Evolutionary conservation across 257 asterid genomes (phyloP), one percentile per base, ranked within the genome.

Genomic region (Misopates orontium): DNA sequence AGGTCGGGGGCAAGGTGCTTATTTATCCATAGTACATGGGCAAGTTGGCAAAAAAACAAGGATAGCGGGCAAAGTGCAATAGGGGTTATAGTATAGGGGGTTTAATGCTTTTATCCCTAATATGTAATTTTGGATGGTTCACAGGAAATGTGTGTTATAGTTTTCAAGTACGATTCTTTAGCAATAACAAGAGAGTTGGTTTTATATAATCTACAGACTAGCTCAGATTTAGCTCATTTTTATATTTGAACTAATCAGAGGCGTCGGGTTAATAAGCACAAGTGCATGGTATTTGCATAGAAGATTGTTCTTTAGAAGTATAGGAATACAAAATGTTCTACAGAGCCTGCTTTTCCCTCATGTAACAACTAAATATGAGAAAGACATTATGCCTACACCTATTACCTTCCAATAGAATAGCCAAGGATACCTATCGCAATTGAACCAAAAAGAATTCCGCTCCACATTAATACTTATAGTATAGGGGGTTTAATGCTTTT

Each of bases 351-450:
- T 31, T 17, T 63, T 45, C 15, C 16, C 36, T 50, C 51, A 53
- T 45, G 58, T 39, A 28, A 54, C 21, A 28, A 55, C 23, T 54
- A 28, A 60, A 53, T 50, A 18, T 39, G 21, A 65, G 61, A 11
- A 51, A 16, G 52, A 19, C 9, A n/a, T 39, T 39, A 15, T 16
- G 55, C 60, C 59, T 31, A 60, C 63, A 32, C 41, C n/a, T 52
- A 40, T 44, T 84, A 93, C 99, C 99, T 93, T 65, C 79, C 82
- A 63, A 79, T 77, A 73, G 96, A 87, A 73, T 82, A 90, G 71
- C 95, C 81, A 66, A 90, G 85, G 73, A 93, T 53, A 31, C 95
- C 95, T 42, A 90, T 8, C 17, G 97, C 97, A 5, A 90, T 17
- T 31, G 95, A 73, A 71, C 99, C 95, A 50, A 94, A 70, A 49